These are phyloP conservation scores for Aspergillus funiculosus DNA, from an alignment of 495 filamentous ascomycete species.

Conservation along the genomic window DNA sequence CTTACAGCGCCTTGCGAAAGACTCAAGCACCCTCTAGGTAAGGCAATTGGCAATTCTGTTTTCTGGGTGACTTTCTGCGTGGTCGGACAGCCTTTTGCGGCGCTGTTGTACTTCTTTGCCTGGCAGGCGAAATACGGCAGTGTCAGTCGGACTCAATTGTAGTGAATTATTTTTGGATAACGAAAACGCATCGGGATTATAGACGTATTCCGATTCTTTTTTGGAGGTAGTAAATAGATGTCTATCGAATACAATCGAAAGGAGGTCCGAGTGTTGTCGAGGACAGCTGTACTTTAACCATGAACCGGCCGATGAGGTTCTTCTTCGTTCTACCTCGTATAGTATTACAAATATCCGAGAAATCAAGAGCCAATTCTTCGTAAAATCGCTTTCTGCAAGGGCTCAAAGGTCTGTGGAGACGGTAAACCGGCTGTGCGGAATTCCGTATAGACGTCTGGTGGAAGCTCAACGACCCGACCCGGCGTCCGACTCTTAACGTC, in stretches of 20 bases:
- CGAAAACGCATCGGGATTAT: background rate
- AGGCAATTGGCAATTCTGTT: slow-evolving; percentile 78
- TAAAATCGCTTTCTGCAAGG: too few species aligned
- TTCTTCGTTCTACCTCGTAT: too few species aligned
- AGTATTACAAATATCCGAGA: too few species aligned
- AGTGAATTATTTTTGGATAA: background rate
- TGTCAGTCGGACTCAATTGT: slow-evolving; percentile 39
- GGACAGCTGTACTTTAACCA: too few species aligned
- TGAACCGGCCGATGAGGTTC: too few species aligned
- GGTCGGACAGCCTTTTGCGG: slow-evolving; percentile 86
- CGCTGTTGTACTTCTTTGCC: slow-evolving; percentile 89
- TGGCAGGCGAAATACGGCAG: slow-evolving; percentile 98
- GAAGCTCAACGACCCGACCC: too few species aligned
- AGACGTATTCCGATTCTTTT: background rate
- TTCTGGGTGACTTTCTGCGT: slow-evolving; percentile 96
- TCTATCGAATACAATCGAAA: slow-evolving; percentile 5
- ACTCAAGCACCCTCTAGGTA: slow-evolving; percentile 65
- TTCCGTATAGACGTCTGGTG: too few species aligned
- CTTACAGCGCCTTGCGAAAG: slow-evolving; percentile 72
- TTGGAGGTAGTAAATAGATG: too few species aligned
- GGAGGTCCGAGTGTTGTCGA: background rate
- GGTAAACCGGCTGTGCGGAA: too few species aligned
- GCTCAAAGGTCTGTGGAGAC: too few species aligned
- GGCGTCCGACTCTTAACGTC: too few species aligned
- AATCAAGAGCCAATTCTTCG: too few species aligned